Evolutionary conservation across 257 asterid species (phyloP), one percentile per base, ranked within the genome.

Genomic region (Eustoma russellianum): DNA sequence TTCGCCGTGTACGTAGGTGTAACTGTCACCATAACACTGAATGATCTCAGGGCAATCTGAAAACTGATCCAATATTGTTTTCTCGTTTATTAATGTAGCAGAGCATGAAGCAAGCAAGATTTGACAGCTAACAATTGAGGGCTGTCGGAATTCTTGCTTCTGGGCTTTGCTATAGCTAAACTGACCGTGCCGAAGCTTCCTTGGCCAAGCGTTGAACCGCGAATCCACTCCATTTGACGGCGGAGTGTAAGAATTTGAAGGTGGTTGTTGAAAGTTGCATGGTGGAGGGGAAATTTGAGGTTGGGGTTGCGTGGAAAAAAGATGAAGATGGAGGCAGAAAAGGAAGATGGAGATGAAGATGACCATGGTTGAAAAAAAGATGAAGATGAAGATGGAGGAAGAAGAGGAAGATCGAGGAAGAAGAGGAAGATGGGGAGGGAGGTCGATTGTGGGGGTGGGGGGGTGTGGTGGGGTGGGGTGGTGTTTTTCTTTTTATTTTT

Each of bases 171-270:
- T 24, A 87, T 77, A 28, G 73, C 65, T 24, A 87, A 63, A 70
- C 60, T 77, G 24, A 90, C 96, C 44, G 72, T 76, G n/a, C 80
- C 96, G 28, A 82, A 90, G 65, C 88, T 84, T 19, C 98, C 96
- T 44, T 69, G 84, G 0, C 98, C 98, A 45, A 91, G 51, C 33
- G 30, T 66, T 9, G 75, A 73, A 44, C 92, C 93, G 28, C 95
- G 85, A 70, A 72, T 50, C 98, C 98, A 84, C 58, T 87, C 92
- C 96, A 91, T 91, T 5, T 34, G 48, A 43, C 41, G 17, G 48
- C 15, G 30, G 43, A 18, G 0, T 3, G 18, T 6, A 35, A 13
- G 17, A 44, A 51, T 6, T n/a, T 5, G 47, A 52, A 18, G 14
- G 14, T 18, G 24, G 38, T 13, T 13, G 9, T 19, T 35, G 30